Conservation (phyloP, 192 early-diverging fungal species). For the Coemansia sp. region DNA sequence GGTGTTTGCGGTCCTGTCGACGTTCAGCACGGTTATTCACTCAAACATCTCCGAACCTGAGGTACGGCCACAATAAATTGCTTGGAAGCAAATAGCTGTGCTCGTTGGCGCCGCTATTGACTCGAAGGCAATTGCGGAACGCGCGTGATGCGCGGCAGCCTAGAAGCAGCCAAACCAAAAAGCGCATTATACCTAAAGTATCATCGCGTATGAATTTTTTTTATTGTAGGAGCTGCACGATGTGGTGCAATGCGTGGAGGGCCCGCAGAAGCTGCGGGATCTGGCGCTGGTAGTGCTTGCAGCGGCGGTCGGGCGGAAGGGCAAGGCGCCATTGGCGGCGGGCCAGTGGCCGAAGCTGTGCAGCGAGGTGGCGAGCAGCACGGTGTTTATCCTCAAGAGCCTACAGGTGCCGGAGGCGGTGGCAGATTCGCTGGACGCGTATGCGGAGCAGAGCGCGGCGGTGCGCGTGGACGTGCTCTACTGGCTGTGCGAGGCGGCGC, state of each 20-base stretch:
- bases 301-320: slow-evolving; percentile 17
- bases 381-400: slow-evolving; percentile 27
- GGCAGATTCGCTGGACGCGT: slow-evolving; percentile 43
- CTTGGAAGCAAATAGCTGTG: neutral
- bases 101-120: neutral
- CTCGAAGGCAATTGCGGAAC: neutral
- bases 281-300: slow-evolving; percentile 33
- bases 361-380: slow-evolving; percentile 27
- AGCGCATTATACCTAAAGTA: neutral
- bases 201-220: neutral
- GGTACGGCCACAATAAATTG: slow-evolving; percentile 15
- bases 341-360: slow-evolving; percentile 44
- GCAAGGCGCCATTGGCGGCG: slow-evolving; percentile 12
- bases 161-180: too few species aligned
- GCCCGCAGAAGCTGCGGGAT: slow-evolving; percentile 13
- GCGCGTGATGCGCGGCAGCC: neutral
- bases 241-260: slow-evolving; percentile 20
- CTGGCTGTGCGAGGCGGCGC: slow-evolving; percentile 39
- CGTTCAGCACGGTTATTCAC: slow-evolving; percentile 21
- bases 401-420: slow-evolving; percentile 40
- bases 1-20: slow-evolving; percentile 26
- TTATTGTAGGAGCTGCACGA: slow-evolving; percentile 32
- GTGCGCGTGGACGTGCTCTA: slow-evolving; percentile 47
- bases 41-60: slow-evolving; percentile 39
- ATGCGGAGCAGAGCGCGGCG: slow-evolving; percentile 17